Conservation (phyloP, 306 rosid species). For the Acacia melanoxylon region DNA sequence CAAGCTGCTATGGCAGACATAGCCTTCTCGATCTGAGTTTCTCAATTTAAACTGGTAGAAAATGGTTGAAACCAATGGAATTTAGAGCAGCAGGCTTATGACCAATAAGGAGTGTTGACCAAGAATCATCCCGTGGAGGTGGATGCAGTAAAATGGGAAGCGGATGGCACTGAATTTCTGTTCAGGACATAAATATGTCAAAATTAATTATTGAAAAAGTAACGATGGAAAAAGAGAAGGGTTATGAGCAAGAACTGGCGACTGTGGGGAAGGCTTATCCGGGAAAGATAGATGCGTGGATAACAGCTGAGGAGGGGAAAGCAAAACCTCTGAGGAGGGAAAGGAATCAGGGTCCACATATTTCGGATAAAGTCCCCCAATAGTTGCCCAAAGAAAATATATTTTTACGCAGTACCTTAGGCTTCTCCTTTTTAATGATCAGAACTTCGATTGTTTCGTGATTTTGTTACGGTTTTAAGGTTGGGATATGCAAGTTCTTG, state of each 20-base stretch:
- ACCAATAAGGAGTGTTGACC: background rate
- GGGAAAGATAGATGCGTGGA: conserved; percentile 6
- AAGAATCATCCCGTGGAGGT: conserved; percentile 4
- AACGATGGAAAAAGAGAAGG: background rate
- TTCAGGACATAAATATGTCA: background rate
- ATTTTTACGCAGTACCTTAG: background rate
- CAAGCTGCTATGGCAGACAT: conserved; percentile 68
- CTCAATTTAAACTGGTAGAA: background rate
- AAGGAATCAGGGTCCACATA: conserved; percentile 10
- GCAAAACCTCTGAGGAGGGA: background rate
- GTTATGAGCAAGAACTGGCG: background rate
- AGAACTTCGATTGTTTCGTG: background rate
- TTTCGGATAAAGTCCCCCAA: background rate
- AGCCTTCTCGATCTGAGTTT: conserved; percentile 10
- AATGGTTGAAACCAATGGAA: background rate
- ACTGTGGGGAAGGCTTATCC: conserved; percentile 41
- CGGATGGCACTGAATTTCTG: background rate
- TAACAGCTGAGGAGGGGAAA: background rate
- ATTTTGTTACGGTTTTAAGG: background rate
- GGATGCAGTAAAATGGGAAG: background rate
- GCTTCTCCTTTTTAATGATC: too few species aligned
- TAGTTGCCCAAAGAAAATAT: background rate
- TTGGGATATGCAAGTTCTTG: background rate
- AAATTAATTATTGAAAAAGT: background rate
- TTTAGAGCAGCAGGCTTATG: background rate